A percentile compares a stretch with the other conserved stretches of the same genome.
Conservation (phyloP, 495 filamentous ascomycete species). For the Aspergillus bertholletiae region DNA sequence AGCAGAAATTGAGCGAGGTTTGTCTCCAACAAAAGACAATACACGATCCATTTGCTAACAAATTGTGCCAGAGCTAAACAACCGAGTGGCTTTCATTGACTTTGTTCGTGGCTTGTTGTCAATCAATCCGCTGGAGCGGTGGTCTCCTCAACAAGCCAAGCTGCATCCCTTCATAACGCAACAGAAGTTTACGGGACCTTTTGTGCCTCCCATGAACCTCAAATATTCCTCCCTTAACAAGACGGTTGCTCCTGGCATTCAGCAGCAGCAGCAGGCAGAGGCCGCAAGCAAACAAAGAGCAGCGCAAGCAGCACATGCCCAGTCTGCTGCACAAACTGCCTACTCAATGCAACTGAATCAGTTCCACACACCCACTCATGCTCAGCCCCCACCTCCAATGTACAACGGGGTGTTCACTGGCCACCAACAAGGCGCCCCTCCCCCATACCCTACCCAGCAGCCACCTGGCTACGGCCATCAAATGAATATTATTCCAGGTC, state of each 20-base stretch:
- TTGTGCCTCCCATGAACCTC: conserved; percentile 96
- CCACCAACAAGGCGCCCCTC: conserved; percentile 72
- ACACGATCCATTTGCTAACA: conserved; percentile 19
- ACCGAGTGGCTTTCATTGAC: conserved; percentile 97
- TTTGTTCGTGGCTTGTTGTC: conserved; percentile 94
- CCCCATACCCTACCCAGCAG: conserved; percentile 71
- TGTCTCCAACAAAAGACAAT: conserved; percentile 20
- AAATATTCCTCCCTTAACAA: conserved; percentile 78
- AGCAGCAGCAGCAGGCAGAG: conserved; percentile 94
- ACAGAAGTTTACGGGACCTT: conserved; percentile 92
- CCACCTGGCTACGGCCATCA: conserved; percentile 66
- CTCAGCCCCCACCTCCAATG: conserved; percentile 56
- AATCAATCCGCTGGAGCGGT: conserved; percentile 94
- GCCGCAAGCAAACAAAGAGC: conserved; percentile 84
- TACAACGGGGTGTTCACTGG: conserved; percentile 82
- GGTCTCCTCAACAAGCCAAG: conserved; percentile 97
- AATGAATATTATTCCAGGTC: conserved; percentile 67
- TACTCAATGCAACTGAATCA: conserved; percentile 61
- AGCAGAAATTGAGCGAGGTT: conserved; percentile 92
- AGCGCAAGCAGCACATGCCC: conserved; percentile 60
- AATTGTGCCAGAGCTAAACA: conserved; percentile 79
- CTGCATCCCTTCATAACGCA: conserved; percentile 99
- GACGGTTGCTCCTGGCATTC: conserved; percentile 92
- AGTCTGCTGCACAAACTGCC: conserved; percentile 48
- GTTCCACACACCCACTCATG: conserved; percentile 47